These are phyloP conservation scores for Fusarium sp. DNA, from an alignment of 2,329 filamentous ascomycete species.

Conservation along the genomic window DNA sequence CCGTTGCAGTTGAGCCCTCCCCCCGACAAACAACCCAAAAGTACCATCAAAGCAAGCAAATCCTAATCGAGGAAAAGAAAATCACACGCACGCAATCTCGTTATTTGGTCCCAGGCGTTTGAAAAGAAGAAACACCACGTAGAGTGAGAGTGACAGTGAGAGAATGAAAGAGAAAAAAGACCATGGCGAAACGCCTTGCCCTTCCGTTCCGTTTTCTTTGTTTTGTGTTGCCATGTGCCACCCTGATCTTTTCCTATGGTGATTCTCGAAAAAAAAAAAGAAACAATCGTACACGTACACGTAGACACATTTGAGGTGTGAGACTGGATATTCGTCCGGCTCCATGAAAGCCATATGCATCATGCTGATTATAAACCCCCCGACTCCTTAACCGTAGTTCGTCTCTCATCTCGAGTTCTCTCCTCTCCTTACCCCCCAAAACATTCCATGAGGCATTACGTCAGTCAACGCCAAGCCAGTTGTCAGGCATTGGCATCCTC, in stretches of 20 bases:
- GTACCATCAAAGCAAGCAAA: constrained; percentile 43
- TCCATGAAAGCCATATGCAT: constrained; percentile 42
- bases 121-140: constrained; percentile 24
- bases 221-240: constrained; percentile 40
- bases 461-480: constrained; percentile 40
- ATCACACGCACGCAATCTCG: constrained; percentile 43
- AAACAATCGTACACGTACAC: constrained; percentile 55
- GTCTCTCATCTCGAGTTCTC: constrained; percentile 33
- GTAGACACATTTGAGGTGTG: constrained; percentile 47
- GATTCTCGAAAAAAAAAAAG: constrained; percentile 47
- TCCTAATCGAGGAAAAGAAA: constrained; percentile 30
- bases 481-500: neutral
- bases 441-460: constrained; percentile 24
- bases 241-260: constrained; percentile 48
- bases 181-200: constrained; percentile 39
- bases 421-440: constrained; percentile 34
- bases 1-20: constrained; percentile 42
- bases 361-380: constrained; percentile 48
- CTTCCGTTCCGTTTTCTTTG: constrained; percentile 29
- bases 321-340: constrained; percentile 44
- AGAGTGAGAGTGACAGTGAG: constrained; percentile 34
- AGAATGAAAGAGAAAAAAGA: constrained; percentile 39
- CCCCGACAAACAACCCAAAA: constrained; percentile 45
- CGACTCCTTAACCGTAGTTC: constrained; percentile 37
- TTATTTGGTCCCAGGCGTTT: constrained; percentile 34